A percentile compares a stretch with the other conserved stretches of the same genome.
Conservation (phyloP, 805 yeast species). For the Nakazawaea laoshanensis region DNA sequence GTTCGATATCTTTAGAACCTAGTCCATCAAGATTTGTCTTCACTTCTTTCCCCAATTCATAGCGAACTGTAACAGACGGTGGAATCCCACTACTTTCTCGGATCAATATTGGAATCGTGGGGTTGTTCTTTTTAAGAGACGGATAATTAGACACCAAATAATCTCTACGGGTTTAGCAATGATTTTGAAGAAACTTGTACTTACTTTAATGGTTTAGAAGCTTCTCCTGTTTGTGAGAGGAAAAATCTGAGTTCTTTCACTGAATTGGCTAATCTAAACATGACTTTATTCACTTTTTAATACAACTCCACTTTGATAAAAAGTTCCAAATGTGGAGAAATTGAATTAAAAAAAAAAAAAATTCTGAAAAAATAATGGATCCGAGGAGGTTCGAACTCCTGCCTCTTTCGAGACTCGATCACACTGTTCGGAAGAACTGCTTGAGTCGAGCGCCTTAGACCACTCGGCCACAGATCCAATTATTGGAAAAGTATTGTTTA, state of each 20-base stretch:
- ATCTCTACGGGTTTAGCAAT: slow-evolving; percentile 26
- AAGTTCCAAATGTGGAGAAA: too few species aligned
- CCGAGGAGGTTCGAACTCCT: slow-evolving; percentile 13
- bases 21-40: slow-evolving; percentile 40
- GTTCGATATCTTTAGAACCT: slow-evolving; percentile 34
- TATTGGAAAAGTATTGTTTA: background rate
- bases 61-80: slow-evolving; percentile 71
- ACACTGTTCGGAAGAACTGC: slow-evolving; percentile 3
- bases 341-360: too few species aligned
- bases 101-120: slow-evolving; percentile 63
- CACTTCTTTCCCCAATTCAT: slow-evolving; percentile 46
- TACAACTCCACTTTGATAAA: too few species aligned
- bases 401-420: slow-evolving; percentile 12
- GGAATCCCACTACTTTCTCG: slow-evolving; percentile 70
- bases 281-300: too few species aligned
- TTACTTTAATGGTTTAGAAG: slow-evolving; percentile 53
- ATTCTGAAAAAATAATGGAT: slow-evolving; percentile 10
- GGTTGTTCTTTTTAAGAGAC: slow-evolving; percentile 52
- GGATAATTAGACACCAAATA: slow-evolving; percentile 60
- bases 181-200: slow-evolving; percentile 13
- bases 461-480: slow-evolving; percentile 9
- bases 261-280: background rate
- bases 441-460: slow-evolving; percentile 12
- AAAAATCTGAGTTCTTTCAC: slow-evolving; percentile 78
- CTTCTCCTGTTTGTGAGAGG: slow-evolving; percentile 70